Conservation (phyloP, 495 filamentous ascomycete species). For the Daldinia caldariorum region DNA sequence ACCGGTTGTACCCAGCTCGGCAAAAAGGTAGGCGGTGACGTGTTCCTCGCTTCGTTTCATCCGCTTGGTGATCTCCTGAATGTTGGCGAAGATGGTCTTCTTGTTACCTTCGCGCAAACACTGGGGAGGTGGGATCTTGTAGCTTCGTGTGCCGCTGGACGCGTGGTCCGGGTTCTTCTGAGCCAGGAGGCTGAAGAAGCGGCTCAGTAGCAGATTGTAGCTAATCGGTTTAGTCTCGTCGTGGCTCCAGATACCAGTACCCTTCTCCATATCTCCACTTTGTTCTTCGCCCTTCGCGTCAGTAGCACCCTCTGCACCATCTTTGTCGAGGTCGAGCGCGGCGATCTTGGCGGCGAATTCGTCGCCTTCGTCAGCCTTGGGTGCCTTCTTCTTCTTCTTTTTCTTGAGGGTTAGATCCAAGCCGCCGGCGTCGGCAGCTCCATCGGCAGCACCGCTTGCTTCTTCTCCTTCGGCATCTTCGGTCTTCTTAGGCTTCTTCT, state of each 20-base stretch:
- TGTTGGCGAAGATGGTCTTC: conserved; percentile 99
- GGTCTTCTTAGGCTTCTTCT: conserved; percentile 81
- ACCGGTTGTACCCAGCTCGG: conserved; percentile 95
- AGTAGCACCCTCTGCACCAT: conserved; percentile 67
- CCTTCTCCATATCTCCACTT: conserved; percentile 82
- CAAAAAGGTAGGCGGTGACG: conserved; percentile 95
- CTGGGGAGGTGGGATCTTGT: conserved; percentile 99
- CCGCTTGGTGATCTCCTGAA: conserved; percentile 84
- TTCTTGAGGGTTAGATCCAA: conserved; percentile 89
- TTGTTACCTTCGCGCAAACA: conserved; percentile 99
- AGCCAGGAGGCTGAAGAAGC: conserved; percentile 92
- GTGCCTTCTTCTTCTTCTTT: conserved; percentile 93
- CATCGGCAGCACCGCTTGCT: conserved; percentile 62
- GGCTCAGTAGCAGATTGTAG: conserved; percentile 83
- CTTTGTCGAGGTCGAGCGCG: conserved; percentile 83
- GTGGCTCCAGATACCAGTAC: conserved; percentile 94
- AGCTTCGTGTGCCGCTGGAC: conserved; percentile 85
- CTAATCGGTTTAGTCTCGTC: conserved; percentile 76
- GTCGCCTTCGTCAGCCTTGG: conserved; percentile 69
- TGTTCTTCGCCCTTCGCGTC: conserved; percentile 60
- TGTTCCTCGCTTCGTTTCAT: conserved; percentile 98
- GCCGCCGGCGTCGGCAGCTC: conserved; percentile 55
- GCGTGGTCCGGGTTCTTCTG: conserved; percentile 94
- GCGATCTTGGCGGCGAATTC: conserved; percentile 68
- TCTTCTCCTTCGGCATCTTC: conserved; percentile 65